Conservation (phyloP, 331 rosid species). For the Phaseolus coccineus region DNA sequence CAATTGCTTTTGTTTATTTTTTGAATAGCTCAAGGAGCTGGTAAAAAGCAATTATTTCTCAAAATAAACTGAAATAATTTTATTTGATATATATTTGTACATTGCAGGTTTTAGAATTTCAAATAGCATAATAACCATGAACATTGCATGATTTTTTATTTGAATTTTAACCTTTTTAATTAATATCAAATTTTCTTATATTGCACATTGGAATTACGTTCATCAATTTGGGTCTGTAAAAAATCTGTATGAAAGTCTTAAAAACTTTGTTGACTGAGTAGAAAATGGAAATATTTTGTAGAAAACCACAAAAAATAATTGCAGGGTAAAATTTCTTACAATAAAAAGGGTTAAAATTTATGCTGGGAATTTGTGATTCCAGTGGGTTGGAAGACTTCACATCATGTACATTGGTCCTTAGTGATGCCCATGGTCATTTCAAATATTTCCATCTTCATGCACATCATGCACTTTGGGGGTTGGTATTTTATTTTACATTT, state of each 20-base stretch:
- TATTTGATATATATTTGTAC: too few relatives aligned
- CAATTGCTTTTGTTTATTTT: background rate
- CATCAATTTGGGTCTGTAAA: background rate
- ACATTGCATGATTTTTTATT: background rate
- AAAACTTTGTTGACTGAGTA: slow-evolving; percentile 1
- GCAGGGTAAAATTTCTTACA: background rate
- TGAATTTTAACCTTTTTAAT: background rate
- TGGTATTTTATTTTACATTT: slow-evolving; percentile 4
- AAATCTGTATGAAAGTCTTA: background rate
- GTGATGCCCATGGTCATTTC: slow-evolving; percentile 1
- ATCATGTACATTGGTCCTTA: background rate
- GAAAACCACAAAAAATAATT: background rate
- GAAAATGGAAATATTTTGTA: background rate
- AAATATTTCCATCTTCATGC: background rate
- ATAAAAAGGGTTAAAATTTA: background rate
- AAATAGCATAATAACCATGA: background rate
- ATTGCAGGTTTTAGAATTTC: background rate
- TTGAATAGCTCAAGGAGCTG: background rate
- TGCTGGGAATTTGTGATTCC: slow-evolving; percentile 13
- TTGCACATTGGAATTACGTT: background rate
- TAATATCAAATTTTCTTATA: background rate
- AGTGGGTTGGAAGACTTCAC: background rate
- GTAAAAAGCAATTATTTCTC: background rate
- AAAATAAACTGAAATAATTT: background rate
- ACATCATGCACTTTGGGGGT: background rate